Evolutionary conservation across 345 rosid species (phyloP), one percentile per base, ranked within the genome.

Genomic region (Ricinus communis): DNA sequence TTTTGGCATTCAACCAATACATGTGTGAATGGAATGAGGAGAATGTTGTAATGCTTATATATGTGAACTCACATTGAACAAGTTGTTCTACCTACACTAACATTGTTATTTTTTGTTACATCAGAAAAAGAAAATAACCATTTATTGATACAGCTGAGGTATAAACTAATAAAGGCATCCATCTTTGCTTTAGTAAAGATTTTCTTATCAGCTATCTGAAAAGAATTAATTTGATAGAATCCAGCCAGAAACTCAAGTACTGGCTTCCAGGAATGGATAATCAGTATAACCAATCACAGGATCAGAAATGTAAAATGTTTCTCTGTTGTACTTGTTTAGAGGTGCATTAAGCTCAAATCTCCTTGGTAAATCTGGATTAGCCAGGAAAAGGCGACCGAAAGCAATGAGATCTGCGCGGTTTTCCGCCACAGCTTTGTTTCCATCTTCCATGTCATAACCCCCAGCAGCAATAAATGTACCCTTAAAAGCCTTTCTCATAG

Each of bases 351-450:
- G 60, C 76, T 83, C 79, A 36, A 87, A 91, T 77, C 93, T 84
- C 76, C 70, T 82, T 0, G 95, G 93, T 65, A 91, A 62, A 77
- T 86, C 97, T 0, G 95, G 97, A 74, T 91, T 89, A 0, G 95
- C 90, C 56, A 91, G 54, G 69, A 87, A 91, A 57, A 65, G 65
- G 5, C 88, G 82, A 45, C 95, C 91, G 24, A 74, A 91, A 19
- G 81, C 91, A 45, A 89, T 83, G 1, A 91, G 87, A 70, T 91
- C 95, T 0, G 87, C 78, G 2, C 73, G 75, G 49, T 79, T 74
- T 52, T 87, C 78, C 0, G 78, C 85, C 56, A 89, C 77, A 0
- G 87, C 87, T 19, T 53, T 61, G 68, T 82, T 86, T 8, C 91
- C 93, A 3, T 85, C 87, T 52, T 86, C 85, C 70, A 73, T 62